These are phyloP conservation scores for Calonectria ilicicola DNA, from an alignment of 2,329 filamentous ascomycete genomes.

Conservation along the genomic window DNA sequence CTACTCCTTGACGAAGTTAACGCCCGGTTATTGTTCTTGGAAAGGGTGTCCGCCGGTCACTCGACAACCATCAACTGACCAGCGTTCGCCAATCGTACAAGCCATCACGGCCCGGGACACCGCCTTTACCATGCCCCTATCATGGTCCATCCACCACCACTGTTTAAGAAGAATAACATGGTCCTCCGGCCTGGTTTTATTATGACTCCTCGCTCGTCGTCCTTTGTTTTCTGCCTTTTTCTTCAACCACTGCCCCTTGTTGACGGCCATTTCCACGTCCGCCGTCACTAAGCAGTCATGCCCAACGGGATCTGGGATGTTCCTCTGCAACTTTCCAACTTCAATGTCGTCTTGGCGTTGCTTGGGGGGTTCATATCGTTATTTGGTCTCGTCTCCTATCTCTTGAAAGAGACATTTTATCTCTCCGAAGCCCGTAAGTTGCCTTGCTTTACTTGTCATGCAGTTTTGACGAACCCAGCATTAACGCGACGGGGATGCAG, in stretches of 20 bases:
- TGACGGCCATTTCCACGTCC: background rate
- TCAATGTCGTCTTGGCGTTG: constrained; percentile 84
- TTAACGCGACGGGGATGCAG: constrained; percentile 54
- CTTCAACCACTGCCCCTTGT: background rate
- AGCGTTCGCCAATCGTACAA: background rate
- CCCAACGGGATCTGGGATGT: constrained; percentile 46
- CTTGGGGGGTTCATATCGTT: constrained; percentile 89
- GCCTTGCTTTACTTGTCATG: too few species aligned
- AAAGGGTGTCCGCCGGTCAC: background rate
- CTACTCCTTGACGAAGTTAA: background rate
- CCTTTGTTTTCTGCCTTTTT: background rate
- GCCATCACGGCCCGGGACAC: background rate
- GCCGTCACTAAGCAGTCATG: constrained; percentile 17
- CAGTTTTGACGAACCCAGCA: background rate
- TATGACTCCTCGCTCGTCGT: too few species aligned
- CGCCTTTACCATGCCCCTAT: background rate
- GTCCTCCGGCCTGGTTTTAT: background rate
- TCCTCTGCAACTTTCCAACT: constrained; percentile 74
- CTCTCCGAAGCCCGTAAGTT: constrained; percentile 89
- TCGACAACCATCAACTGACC: background rate
- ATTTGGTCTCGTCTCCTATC: constrained; percentile 89
- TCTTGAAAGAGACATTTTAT: constrained; percentile 91
- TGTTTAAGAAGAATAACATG: background rate
- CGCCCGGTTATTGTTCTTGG: background rate
- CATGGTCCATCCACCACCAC: background rate